Conservation (phyloP, 805 yeast species). For the Ogataea minuta region DNA sequence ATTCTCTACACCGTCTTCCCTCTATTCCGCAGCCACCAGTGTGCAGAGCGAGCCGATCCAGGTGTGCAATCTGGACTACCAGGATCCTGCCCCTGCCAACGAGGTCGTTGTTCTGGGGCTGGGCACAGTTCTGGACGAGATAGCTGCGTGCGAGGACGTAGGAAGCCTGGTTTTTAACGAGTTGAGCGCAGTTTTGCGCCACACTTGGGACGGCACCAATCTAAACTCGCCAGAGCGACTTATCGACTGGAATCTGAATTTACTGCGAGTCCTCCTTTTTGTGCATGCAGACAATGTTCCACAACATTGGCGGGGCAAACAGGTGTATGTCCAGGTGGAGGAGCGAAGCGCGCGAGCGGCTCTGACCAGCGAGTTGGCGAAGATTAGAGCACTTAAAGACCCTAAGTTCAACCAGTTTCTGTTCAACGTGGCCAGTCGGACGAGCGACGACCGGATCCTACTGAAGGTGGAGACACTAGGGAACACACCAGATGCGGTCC, state of each 20-base stretch:
- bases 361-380: slow-evolving; percentile 26
- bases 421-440: slow-evolving; percentile 12
- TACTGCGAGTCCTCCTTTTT: slow-evolving; percentile 47
- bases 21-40: slow-evolving; percentile 10
- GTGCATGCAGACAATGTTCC: slow-evolving; percentile 26
- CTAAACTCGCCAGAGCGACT: slow-evolving; percentile 36
- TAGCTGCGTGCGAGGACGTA: slow-evolving; percentile 16
- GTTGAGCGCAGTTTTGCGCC: slow-evolving; percentile 21
- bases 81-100: slow-evolving; percentile 1
- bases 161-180: slow-evolving; percentile 29
- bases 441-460: slow-evolving; percentile 1
- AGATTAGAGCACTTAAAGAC: slow-evolving; percentile 15
- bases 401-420: slow-evolving; percentile 16
- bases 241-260: slow-evolving; percentile 53
- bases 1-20: slow-evolving; percentile 10
- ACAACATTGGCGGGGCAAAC: slow-evolving; percentile 11
- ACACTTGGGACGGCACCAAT: slow-evolving; percentile 7
- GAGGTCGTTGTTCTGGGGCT: slow-evolving; percentile 6
- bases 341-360: slow-evolving; percentile 14
- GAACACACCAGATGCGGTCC: slow-evolving; percentile 28
- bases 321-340: slow-evolving; percentile 17
- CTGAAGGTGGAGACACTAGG: slow-evolving; percentile 6
- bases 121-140: slow-evolving; percentile 20
- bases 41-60: slow-evolving; percentile 7
- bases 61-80: slow-evolving; percentile 9